phyloP scores from a whole-genome alignment of 1,139 yeast species.

The Meyerozyma guilliermondii region DNA sequence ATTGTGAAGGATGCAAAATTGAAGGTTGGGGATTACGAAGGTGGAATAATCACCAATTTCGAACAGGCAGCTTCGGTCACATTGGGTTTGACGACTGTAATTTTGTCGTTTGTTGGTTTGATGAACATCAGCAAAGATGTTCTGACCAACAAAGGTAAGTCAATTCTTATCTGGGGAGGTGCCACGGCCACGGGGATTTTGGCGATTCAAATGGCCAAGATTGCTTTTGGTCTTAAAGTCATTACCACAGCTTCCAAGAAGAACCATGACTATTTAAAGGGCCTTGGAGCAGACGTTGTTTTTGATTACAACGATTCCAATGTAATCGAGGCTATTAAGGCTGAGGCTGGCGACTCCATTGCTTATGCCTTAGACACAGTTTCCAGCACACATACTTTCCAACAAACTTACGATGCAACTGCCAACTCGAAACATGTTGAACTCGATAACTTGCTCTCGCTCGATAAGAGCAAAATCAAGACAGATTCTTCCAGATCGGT shows the following conservation, averaged over 20 bases:
- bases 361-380: slow-evolving; percentile 56
- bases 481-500: slow-evolving; percentile 5
- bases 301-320: slow-evolving; percentile 58
- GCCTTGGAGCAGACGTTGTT: slow-evolving; percentile 54
- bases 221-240: slow-evolving; percentile 47
- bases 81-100: slow-evolving; percentile 48
- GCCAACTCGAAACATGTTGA: slow-evolving; percentile 23
- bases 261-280: slow-evolving; percentile 36
- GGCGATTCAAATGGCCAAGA: slow-evolving; percentile 53
- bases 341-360: slow-evolving; percentile 33
- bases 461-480: slow-evolving; percentile 3
- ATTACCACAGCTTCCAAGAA: slow-evolving; percentile 48
- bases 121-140: slow-evolving; percentile 20
- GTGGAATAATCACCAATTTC: slow-evolving; percentile 38
- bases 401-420: slow-evolving; percentile 38
- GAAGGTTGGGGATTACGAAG: not conserved
- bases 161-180: slow-evolving; percentile 58
- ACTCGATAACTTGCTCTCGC: slow-evolving; percentile 17
- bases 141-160: slow-evolving; percentile 21
- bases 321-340: slow-evolving; percentile 47
- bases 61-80: slow-evolving; percentile 63
- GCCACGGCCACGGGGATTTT: slow-evolving; percentile 52
- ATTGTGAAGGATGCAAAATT: not conserved
- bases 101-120: slow-evolving; percentile 21
- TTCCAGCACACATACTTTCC: slow-evolving; percentile 35